Conservation (phyloP, 2,329 filamentous ascomycete species). For the Colletotrichum sp. region DNA sequence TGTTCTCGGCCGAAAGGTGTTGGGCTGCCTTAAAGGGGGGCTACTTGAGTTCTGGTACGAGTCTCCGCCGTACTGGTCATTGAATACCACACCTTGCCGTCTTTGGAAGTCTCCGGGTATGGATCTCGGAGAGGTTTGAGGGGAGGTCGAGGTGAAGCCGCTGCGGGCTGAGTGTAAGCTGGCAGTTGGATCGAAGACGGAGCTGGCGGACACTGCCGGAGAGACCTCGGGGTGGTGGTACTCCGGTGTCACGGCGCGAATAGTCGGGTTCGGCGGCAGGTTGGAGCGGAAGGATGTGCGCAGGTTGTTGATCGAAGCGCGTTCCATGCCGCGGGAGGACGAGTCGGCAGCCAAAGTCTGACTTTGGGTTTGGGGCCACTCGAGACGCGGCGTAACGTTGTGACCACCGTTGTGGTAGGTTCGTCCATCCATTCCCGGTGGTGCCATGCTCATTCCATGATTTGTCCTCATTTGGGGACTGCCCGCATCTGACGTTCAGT, state of each 20-base stretch:
- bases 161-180: constrained; percentile 28
- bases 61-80: constrained; percentile 54
- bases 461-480: constrained; percentile 38
- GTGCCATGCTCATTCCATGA: constrained; percentile 51
- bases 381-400: constrained; percentile 38
- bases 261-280: constrained; percentile 45
- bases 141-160: constrained; percentile 39
- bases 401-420: constrained; percentile 40
- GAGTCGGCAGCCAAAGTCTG: constrained; percentile 22
- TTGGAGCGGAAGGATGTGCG: constrained; percentile 37
- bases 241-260: constrained; percentile 73
- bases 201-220: background rate
- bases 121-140: constrained; percentile 53
- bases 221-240: constrained; percentile 22
- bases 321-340: constrained; percentile 33
- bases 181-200: constrained; percentile 1
- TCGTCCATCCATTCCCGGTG: constrained; percentile 51
- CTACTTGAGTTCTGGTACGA: constrained; percentile 56
- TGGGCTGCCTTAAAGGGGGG: constrained; percentile 31
- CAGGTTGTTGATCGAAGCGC: constrained; percentile 38
- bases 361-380: constrained; percentile 35
- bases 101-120: constrained; percentile 50
- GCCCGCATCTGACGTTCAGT: constrained; percentile 15
- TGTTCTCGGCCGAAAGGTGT: constrained; percentile 56
- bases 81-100: constrained; percentile 66